These are phyloP conservation scores for Cercophora sp. DNA, from an alignment of 495 filamentous ascomycete genomes.

Conservation along the genomic window DNA sequence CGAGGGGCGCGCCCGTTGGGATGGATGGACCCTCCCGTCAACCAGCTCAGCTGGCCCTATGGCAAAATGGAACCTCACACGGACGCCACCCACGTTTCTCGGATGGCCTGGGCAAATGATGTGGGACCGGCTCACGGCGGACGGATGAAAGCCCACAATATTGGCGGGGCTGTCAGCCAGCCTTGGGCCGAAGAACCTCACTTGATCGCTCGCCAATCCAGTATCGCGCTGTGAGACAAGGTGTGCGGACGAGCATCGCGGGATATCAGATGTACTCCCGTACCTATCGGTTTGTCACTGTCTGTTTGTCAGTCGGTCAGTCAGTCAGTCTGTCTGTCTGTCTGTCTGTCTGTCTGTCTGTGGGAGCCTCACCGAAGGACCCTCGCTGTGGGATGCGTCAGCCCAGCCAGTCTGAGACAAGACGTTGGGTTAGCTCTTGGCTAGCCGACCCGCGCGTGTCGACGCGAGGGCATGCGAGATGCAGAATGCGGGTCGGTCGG, in stretches of 20 bases:
- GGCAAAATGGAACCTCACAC: background rate
- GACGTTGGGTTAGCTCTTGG: slow-evolving; percentile 7
- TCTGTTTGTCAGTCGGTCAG: too few species aligned
- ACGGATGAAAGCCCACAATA: too few species aligned
- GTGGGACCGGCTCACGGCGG: background rate
- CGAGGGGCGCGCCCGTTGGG: too few species aligned
- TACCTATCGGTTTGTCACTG: too few species aligned
- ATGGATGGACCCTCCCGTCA: background rate
- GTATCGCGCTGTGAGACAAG: background rate
- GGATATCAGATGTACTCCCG: too few species aligned
- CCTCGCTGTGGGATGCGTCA: slow-evolving; percentile 5
- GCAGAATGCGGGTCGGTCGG: background rate
- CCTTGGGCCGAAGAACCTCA: slow-evolving; percentile 1
- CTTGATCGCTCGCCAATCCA: slow-evolving; percentile 3
- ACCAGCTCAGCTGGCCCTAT: background rate
- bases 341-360: too few species aligned
- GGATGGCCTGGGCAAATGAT: too few species aligned
- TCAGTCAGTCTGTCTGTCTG: too few species aligned
- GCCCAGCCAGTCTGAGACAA: slow-evolving; percentile 9
- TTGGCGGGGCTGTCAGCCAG: too few species aligned
- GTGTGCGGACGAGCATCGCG: too few species aligned
- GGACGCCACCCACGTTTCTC: background rate
- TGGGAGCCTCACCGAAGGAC: too few species aligned
- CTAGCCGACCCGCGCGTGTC: too few species aligned
- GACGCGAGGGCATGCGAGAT: background rate